These are phyloP conservation scores for Urochloa ruziziensis DNA, from an alignment of 176 grass and related monocot genomes.

Conservation along the genomic window DNA sequence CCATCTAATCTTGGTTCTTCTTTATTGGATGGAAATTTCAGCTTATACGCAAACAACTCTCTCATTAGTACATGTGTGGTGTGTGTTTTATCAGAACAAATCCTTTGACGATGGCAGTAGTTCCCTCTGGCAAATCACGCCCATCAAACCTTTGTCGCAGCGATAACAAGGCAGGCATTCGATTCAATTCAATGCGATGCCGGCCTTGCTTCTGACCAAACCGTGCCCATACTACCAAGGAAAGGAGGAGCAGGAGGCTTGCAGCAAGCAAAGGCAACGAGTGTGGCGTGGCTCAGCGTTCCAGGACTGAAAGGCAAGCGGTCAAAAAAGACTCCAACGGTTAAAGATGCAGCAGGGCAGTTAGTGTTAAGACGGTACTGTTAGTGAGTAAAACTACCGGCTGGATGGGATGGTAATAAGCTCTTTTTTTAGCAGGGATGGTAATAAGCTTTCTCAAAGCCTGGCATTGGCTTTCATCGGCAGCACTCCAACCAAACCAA, in stretches of 20 bases:
- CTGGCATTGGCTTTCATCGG: background rate
- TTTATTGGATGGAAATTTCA: background rate
- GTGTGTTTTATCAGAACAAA: background rate
- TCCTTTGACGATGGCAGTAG: background rate
- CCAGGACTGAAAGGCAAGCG: background rate
- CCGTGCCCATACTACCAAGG: background rate
- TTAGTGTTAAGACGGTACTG: background rate
- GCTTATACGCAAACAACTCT: background rate
- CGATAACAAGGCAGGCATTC: background rate
- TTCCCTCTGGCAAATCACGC: background rate
- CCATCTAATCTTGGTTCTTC: background rate
- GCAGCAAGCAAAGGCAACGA: background rate
- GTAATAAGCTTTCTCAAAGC: conserved; percentile 23
- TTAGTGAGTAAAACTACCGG: background rate
- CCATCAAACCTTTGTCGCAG: conserved; percentile 9
- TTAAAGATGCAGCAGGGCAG: conserved; percentile 7
- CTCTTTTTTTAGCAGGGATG: too few species aligned
- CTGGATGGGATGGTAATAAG: background rate
- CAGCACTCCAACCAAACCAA: background rate
- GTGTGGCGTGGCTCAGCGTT: background rate
- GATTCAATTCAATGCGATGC: conserved; percentile 5
- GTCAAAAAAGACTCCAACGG: conserved; percentile 13
- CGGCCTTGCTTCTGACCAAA: background rate
- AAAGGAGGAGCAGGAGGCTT: background rate
- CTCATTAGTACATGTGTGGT: background rate